Evolutionary conservation across 1,284 basidiomycete species (phyloP).

Genomic region (Naganishia cerealis): DNA sequence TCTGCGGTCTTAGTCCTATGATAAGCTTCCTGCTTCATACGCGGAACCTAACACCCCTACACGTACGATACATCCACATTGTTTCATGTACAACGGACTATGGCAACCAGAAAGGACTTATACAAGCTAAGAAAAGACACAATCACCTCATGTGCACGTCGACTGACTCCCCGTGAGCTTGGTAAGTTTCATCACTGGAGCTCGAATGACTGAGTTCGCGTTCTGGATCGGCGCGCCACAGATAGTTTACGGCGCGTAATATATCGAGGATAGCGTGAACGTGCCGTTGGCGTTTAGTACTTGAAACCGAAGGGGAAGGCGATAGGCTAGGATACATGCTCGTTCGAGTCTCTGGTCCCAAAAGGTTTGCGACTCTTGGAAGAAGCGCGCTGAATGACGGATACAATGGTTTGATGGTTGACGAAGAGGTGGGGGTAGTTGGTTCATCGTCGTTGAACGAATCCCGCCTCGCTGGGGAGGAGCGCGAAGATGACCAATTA

Average conservation of each 20-base stretch:
- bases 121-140: neutral
- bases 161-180: neutral
- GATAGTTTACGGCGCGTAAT: conserved; percentile 20
- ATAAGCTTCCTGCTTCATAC: neutral
- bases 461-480: conserved; percentile 4
- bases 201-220: neutral
- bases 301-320: neutral
- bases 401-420: conserved; percentile 22
- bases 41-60: neutral
- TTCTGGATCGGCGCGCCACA: conserved; percentile 22
- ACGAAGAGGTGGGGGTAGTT: conserved; percentile 17
- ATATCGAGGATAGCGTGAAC: conserved; percentile 22
- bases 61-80: neutral
- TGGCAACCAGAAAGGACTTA: neutral
- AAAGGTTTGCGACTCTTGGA: conserved; percentile 13
- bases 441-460: conserved; percentile 10
- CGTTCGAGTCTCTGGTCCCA: neutral
- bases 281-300: conserved; percentile 16
- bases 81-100: neutral
- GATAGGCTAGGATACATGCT: conserved; percentile 4
- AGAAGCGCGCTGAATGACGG: conserved; percentile 22
- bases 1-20: neutral
- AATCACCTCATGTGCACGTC: conserved; percentile 19
- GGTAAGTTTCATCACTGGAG: conserved; percentile 1
- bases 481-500: conserved; percentile 12